Conservation (phyloP, 768 basidiomycete genomes). For the Naganishia friedmannii region DNA sequence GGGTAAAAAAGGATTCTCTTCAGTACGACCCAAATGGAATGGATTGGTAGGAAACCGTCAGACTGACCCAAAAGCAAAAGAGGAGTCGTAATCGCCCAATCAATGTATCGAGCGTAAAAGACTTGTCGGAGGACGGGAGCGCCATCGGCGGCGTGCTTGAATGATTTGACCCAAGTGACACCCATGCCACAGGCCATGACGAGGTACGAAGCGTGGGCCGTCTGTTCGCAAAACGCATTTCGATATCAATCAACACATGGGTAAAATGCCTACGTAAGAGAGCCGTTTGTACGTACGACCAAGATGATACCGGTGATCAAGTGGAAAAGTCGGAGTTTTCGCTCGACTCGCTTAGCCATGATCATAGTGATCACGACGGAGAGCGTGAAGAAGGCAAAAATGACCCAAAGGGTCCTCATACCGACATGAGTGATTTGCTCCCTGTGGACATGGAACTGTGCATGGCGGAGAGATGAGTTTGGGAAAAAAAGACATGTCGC, state of each 20-base stretch:
- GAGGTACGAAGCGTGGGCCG: slow-evolving; percentile 44
- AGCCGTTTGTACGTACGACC: slow-evolving; percentile 28
- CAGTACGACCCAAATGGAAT: no score
- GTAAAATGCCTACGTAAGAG: no score
- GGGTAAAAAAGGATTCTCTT: background rate
- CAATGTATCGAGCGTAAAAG: slow-evolving; percentile 43
- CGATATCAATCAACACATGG: no score
- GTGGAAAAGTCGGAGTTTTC: slow-evolving; percentile 47
- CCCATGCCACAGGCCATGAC: slow-evolving; percentile 49
- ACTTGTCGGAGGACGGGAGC: slow-evolving; percentile 41
- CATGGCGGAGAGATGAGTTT: no score
- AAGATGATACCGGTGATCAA: slow-evolving; percentile 46
- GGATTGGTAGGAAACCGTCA: no score
- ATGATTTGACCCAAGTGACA: slow-evolving; percentile 38
- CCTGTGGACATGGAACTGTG: slow-evolving; percentile 19
- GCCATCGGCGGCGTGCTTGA: slow-evolving; percentile 36
- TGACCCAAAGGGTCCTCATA: slow-evolving; percentile 43
- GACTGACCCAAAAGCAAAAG: slow-evolving; percentile 42
- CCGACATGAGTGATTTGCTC: slow-evolving; percentile 39
- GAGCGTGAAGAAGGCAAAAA: slow-evolving; percentile 42
- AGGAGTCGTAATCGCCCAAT: slow-evolving; percentile 48
- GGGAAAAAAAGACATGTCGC: background rate
- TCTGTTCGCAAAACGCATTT: no score
- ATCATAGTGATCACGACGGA: slow-evolving; percentile 37
- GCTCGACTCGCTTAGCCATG: slow-evolving; percentile 45